Evolutionary conservation across 148 eudicot species (phyloP).

Genomic region (Bassia scoparia): DNA sequence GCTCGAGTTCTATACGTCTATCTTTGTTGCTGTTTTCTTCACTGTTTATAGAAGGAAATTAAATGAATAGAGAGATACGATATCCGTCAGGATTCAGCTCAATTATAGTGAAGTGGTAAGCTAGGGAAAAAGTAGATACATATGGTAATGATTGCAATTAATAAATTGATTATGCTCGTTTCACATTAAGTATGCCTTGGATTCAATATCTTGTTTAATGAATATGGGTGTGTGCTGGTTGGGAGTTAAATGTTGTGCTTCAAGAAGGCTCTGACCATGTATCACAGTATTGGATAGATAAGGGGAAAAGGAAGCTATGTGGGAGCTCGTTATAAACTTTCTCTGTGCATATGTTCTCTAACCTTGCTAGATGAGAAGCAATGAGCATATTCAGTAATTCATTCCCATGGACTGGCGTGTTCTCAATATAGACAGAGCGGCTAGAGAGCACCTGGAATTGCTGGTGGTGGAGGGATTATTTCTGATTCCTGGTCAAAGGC

Average conservation of each 20-base stretch:
- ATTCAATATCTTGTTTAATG: neutral
- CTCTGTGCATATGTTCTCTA: neutral
- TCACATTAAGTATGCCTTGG: neutral
- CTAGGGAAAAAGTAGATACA: neutral
- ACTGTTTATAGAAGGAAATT: neutral
- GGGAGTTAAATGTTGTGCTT: neutral
- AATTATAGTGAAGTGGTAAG: neutral
- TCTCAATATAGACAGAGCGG: too few species aligned
- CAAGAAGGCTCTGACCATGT: neutral
- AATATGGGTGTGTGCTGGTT: neutral
- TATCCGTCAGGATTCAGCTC: neutral
- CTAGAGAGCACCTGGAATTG: too few species aligned
- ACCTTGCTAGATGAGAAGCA: neutral
- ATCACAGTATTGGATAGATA: neutral
- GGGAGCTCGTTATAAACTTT: neutral
- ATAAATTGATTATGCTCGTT: neutral
- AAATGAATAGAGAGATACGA: neutral
- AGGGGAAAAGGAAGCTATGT: neutral
- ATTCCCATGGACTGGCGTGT: too few species aligned
- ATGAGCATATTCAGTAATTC: neutral
- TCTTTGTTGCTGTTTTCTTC: neutral
- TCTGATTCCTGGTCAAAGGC: too few species aligned
- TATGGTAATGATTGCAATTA: neutral
- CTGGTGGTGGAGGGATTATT: too few species aligned
- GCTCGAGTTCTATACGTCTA: neutral